Evolutionary conservation across 192 early-diverging fungal species (phyloP).

Genomic region (Helicostylum pulchrum): DNA sequence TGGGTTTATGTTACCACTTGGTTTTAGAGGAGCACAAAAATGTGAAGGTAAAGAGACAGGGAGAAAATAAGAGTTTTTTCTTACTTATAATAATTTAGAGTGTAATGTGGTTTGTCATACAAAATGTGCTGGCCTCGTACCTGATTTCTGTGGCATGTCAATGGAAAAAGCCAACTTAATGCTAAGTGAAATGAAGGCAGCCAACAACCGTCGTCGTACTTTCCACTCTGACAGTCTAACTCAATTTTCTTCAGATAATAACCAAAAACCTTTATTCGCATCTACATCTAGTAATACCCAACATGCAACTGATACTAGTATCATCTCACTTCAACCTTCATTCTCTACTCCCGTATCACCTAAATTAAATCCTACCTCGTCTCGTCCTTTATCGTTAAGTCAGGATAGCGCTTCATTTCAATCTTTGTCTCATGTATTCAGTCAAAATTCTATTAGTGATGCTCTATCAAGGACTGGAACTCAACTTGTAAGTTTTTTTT

Average conservation of each 20-base stretch:
- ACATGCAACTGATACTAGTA: neutral
- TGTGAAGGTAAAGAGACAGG: conserved; percentile 42
- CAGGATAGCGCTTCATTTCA: conserved; percentile 11
- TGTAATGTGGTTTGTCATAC: conserved; percentile 80
- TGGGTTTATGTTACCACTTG: conserved; percentile 89
- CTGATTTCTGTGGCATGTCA: conserved; percentile 89
- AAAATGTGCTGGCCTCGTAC: conserved; percentile 79
- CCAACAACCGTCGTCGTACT: conserved; percentile 29
- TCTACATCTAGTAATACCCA: neutral
- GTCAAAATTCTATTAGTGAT: neutral
- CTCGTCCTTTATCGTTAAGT: neutral
- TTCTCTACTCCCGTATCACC: neutral
- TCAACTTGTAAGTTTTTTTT: too few species aligned
- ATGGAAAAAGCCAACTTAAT: conserved; percentile 84
- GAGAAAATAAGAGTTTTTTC: neutral
- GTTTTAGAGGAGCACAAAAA: conserved; percentile 57
- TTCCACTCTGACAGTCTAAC: conserved; percentile 3
- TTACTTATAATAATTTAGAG: conserved; percentile 52
- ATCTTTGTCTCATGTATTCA: conserved; percentile 4
- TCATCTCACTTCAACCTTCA: neutral
- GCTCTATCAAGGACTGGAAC: too few species aligned
- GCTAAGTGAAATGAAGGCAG: conserved; percentile 74
- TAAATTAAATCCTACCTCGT: neutral
- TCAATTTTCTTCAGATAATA: conserved; percentile 1
- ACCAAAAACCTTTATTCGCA: conserved; percentile 2